A percentile compares a stretch with the other conserved stretches of the same genome.
phyloP scores from a whole-genome alignment of 2,329 filamentous ascomycete genomes.

The Pseudogymnoascus sp. region DNA sequence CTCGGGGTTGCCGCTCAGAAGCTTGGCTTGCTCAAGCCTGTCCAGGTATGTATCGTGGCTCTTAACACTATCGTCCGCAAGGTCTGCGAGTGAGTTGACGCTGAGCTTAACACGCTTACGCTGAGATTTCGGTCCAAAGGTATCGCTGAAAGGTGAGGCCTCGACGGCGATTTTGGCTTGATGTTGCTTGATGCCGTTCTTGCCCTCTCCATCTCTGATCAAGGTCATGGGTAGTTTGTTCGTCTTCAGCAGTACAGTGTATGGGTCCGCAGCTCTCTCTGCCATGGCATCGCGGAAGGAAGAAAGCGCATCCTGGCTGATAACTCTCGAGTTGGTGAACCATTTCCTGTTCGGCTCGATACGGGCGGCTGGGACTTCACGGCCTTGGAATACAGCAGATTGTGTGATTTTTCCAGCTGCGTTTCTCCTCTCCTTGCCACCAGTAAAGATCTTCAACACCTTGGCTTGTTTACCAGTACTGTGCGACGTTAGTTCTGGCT shows the following conservation, averaged over 20 bases:
- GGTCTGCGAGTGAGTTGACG: conserved; percentile 70
- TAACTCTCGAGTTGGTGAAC: conserved; percentile 89
- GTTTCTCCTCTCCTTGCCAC: conserved; percentile 75
- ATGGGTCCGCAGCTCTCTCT: conserved; percentile 82
- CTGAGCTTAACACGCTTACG: conserved; percentile 86
- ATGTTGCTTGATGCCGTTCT: conserved; percentile 85
- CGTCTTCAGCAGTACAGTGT: conserved; percentile 87
- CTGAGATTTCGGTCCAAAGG: conserved; percentile 89
- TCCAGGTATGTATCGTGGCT: conserved; percentile 77
- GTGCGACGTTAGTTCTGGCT: conserved; percentile 11
- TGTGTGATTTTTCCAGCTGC: conserved; percentile 75
- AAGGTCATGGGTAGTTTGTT: conserved; percentile 96
- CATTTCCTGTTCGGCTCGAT: conserved; percentile 96
- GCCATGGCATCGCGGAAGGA: conserved; percentile 88
- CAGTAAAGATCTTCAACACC: conserved; percentile 81
- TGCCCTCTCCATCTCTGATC: conserved; percentile 68
- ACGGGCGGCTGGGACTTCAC: conserved; percentile 70
- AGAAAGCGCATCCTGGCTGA: conserved; percentile 78
- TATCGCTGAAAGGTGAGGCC: conserved; percentile 73
- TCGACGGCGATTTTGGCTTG: conserved; percentile 90
- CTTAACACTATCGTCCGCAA: conserved; percentile 70
- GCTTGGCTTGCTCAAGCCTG: conserved; percentile 65
- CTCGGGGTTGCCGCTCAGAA: conserved; percentile 60
- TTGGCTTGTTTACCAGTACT: conserved; percentile 77
- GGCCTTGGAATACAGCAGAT: conserved; percentile 74